Evolutionary conservation across 1,139 yeast genomes (phyloP).

Genomic region (Taiozyma sp.): DNA sequence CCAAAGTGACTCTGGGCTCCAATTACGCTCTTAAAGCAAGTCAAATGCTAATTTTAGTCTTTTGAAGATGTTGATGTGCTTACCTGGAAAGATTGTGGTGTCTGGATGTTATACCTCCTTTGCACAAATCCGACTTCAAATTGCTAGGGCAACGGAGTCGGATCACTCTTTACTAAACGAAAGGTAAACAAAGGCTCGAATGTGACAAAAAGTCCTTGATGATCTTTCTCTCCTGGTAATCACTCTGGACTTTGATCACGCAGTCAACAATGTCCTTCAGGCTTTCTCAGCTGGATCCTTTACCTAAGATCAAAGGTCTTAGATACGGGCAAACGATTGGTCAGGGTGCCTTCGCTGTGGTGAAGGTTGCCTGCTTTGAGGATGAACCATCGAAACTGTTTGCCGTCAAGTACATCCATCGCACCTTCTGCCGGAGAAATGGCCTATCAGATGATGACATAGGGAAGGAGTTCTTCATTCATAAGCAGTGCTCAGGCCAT

Average conservation of each 20-base stretch:
- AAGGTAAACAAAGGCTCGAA: not conserved
- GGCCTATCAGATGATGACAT: slow-evolving; percentile 44
- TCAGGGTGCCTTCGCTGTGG: slow-evolving; percentile 44
- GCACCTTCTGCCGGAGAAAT: slow-evolving; percentile 37
- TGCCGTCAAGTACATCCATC: slow-evolving; percentile 55
- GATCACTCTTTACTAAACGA: not conserved
- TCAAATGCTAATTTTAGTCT: not conserved
- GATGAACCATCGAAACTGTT: slow-evolving; percentile 31
- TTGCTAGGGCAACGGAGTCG: not conserved
- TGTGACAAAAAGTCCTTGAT: not conserved
- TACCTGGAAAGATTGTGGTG: not conserved
- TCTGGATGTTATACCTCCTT: not conserved
- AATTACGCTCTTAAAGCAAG: not conserved
- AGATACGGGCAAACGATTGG: slow-evolving; percentile 37
- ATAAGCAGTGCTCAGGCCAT: slow-evolving; percentile 51
- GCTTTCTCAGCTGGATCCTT: slow-evolving; percentile 27
- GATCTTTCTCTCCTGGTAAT: not conserved
- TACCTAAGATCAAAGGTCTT: slow-evolving; percentile 33
- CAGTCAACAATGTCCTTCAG: slow-evolving; percentile 17
- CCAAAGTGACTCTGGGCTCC: not conserved
- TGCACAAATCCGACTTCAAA: not conserved
- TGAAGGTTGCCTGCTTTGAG: slow-evolving; percentile 30
- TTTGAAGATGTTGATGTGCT: not conserved
- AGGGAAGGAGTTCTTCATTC: slow-evolving; percentile 48
- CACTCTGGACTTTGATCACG: not conserved